Base-by-base conservation (phyloP, 2,329 filamentous ascomycete genomes). In the Ilyonectria destructans region DNA sequence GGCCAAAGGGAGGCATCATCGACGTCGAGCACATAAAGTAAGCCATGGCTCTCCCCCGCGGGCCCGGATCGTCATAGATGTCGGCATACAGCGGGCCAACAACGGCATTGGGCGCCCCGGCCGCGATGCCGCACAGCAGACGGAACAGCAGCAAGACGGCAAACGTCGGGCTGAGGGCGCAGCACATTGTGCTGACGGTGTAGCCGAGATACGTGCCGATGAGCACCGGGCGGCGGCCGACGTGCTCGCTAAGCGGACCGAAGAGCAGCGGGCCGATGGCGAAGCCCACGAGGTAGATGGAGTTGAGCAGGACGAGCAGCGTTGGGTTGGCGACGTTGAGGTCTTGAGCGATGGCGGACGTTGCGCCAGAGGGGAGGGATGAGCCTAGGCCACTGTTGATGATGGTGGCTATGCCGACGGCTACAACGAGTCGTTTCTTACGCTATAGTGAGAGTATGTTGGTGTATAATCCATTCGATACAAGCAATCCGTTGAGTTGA, bases 201-300 rank as follows among this genome's bases (percentile, higher is more conserved):
- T 81, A 84, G 3, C 79, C 71, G n/a, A 77, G 54, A 66, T 90
- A 89, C 0, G 87, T 86, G 10, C 75, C 80, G 0, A 90, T 79
- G 67, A 90, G 74, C 7, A 85, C 80, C 1, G 78, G 74, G 56
- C 74, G 79, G 1, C 83, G 77, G 1, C 83, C 83, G 46, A 80
- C 74, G 2, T 80, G 77, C 57, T 85, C 83, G n/a, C 81, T 83
- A 2, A 84, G 68, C 0, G 83, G 83, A 5, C 81, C 82, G 45
- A 81, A 83, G 1, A 83, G 62, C 1, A 83, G 65, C 1, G 83
- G 83, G 0, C 82, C 83, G 10, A 85, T 55, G 23, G 71, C 71
- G 23, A 67, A 72, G 12, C 71, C 71, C 1, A 70, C 40, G 17
- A 71, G 57, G 46, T 67, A 62, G n/a, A 58, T 51, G 9, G 64